phyloP scores from a whole-genome alignment of 164 flowering plant species.

The Aristolochia fimbriata region DNA sequence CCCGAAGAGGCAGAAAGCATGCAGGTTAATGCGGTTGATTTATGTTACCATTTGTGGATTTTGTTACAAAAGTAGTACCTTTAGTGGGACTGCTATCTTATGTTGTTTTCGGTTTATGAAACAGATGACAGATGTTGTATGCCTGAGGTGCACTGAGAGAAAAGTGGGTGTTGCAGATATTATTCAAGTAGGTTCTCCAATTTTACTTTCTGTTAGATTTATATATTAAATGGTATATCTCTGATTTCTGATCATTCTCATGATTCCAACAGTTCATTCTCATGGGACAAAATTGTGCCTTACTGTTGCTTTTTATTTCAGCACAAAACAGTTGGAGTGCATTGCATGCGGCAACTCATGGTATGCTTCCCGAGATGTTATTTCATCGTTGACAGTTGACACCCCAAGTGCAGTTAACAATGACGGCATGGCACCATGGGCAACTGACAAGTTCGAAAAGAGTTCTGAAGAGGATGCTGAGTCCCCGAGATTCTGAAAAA shows the following conservation, averaged over 20 bases:
- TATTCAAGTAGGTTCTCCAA: slow-evolving; percentile 82
- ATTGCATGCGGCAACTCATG: slow-evolving; percentile 74
- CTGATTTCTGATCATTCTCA: no score
- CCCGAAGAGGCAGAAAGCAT: slow-evolving; percentile 68
- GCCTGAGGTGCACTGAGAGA: slow-evolving; percentile 66
- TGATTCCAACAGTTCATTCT: no score
- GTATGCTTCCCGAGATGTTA: slow-evolving; percentile 88
- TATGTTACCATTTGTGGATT: neutral
- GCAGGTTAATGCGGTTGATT: slow-evolving; percentile 53
- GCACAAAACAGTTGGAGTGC: slow-evolving; percentile 60
- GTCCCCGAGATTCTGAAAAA: slow-evolving; percentile 61
- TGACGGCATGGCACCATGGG: slow-evolving; percentile 58
- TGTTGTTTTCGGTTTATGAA: neutral
- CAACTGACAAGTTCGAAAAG: slow-evolving; percentile 83
- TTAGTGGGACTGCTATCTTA: neutral
- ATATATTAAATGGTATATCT: no score
- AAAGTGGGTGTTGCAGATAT: slow-evolving; percentile 77
- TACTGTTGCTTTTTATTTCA: neutral
- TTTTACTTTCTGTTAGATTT: no score
- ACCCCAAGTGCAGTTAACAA: slow-evolving; percentile 32
- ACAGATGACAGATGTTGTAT: slow-evolving; percentile 96
- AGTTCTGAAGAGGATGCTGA: slow-evolving; percentile 55
- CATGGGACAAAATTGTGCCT: neutral
- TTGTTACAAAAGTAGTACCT: neutral
- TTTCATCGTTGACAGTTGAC: slow-evolving; percentile 63